Evolutionary conservation across 345 rosid species (phyloP).

Genomic region (Moricandia moricandioides): DNA sequence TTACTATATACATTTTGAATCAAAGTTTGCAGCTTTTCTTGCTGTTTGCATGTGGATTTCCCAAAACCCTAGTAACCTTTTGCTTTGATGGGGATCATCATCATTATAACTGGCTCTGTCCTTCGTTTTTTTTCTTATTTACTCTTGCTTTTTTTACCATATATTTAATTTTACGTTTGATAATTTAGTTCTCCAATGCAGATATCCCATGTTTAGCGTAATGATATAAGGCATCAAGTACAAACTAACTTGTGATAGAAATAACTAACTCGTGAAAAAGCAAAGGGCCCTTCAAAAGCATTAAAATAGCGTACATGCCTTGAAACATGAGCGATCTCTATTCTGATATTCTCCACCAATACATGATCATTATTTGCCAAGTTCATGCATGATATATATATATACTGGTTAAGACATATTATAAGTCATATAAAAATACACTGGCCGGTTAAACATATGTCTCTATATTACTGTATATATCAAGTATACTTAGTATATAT

Average conservation of each 20-base stretch:
- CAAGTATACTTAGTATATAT: too few relatives aligned
- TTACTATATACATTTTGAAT: constrained; percentile 25
- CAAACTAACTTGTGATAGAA: constrained; percentile 9
- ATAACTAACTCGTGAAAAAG: constrained; percentile 34
- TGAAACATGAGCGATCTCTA: constrained; percentile 26
- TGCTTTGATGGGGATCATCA: constrained; percentile 35
- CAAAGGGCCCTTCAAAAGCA: constrained; percentile 33
- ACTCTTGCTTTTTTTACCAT: too few relatives aligned
- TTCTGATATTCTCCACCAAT: not conserved
- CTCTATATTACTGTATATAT: too few relatives aligned
- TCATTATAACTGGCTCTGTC: constrained; percentile 19
- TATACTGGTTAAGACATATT: not conserved
- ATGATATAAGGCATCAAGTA: constrained; percentile 34
- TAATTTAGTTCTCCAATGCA: too few relatives aligned
- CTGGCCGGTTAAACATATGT: too few relatives aligned
- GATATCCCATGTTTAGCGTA: constrained; percentile 17
- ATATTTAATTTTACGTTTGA: too few relatives aligned
- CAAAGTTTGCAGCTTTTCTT: constrained; percentile 35
- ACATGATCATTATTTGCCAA: constrained; percentile 7
- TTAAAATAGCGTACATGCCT: constrained; percentile 29
- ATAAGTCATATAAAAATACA: too few relatives aligned
- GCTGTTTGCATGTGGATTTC: constrained; percentile 36
- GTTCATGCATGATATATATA: constrained; percentile 19
- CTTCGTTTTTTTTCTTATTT: too few relatives aligned
- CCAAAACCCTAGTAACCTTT: constrained; percentile 30